Conservation (phyloP, 768 basidiomycete species). For the Mycena chlorophos region DNA sequence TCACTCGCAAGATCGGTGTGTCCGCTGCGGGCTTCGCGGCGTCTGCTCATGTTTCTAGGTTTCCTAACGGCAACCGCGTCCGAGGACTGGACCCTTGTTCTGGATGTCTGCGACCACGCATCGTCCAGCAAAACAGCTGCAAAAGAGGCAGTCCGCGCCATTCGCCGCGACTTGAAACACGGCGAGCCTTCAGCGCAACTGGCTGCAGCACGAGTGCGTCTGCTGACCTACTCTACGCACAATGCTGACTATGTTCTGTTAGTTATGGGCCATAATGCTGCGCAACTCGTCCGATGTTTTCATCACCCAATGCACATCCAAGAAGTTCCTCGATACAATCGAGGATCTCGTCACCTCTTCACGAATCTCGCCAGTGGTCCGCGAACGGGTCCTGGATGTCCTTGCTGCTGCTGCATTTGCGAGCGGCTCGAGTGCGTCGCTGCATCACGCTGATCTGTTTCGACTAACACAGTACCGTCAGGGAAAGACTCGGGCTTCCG, state of each 20-base stretch:
- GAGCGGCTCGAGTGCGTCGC: slow-evolving; percentile 47
- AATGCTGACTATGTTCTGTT: slow-evolving; percentile 1
- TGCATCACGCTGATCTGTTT: neutral
- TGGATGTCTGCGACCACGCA: slow-evolving; percentile 85
- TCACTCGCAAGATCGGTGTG: slow-evolving; percentile 73
- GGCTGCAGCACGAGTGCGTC: slow-evolving; percentile 69
- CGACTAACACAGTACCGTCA: slow-evolving; percentile 4
- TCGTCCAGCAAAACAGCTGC: slow-evolving; percentile 70
- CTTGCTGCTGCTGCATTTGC: slow-evolving; percentile 80
- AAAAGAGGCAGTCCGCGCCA: slow-evolving; percentile 81
- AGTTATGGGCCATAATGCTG: slow-evolving; percentile 92
- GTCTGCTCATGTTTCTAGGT: slow-evolving; percentile 40
- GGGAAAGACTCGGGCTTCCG: slow-evolving; percentile 58
- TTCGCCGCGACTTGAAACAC: slow-evolving; percentile 85
- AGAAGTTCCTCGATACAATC: slow-evolving; percentile 77
- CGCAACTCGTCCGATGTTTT: slow-evolving; percentile 76
- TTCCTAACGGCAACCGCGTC: slow-evolving; percentile 76
- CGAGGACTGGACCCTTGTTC: slow-evolving; percentile 79
- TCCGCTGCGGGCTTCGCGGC: neutral
- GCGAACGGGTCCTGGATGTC: slow-evolving; percentile 77
- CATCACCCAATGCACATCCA: slow-evolving; percentile 64
- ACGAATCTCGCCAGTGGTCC: slow-evolving; percentile 75
- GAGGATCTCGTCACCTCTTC: slow-evolving; percentile 68
- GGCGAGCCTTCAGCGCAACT: slow-evolving; percentile 76
- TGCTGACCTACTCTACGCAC: neutral